Evolutionary conservation across 148 eudicot species (phyloP).

Genomic region (Euryodendron excelsum): DNA sequence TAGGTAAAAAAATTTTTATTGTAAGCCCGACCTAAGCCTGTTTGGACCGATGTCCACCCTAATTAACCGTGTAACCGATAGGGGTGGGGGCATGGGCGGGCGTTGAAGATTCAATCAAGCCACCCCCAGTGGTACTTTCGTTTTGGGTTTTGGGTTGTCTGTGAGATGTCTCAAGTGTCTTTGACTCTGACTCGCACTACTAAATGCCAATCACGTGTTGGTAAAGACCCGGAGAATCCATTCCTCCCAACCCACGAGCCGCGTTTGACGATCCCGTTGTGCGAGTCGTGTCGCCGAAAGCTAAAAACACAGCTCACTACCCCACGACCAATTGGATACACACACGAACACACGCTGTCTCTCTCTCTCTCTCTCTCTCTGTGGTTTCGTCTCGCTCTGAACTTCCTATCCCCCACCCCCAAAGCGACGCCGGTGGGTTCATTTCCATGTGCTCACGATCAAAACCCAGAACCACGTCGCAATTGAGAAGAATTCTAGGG

Average conservation of each 20-base stretch:
- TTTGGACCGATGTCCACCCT: no score
- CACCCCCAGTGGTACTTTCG: no score
- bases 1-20: no score
- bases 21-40: no score
- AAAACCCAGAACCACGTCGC: slow-evolving; percentile 15
- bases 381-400: slow-evolving; percentile 19
- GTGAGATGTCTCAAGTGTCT: not conserved
- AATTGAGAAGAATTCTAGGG: slow-evolving; percentile 33
- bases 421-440: slow-evolving; percentile 27
- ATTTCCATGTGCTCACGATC: slow-evolving; percentile 34
- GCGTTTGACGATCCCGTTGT: slow-evolving; percentile 2
- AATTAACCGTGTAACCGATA: no score
- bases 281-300: slow-evolving; percentile 7
- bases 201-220: slow-evolving; percentile 14
- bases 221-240: not conserved
- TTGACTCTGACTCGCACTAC: not conserved
- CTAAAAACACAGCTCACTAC: not conserved
- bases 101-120: no score
- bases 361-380: slow-evolving; percentile 16
- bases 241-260: not conserved
- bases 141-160: not conserved
- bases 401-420: slow-evolving; percentile 35
- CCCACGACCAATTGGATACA: not conserved
- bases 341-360: not conserved
- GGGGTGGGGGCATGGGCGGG: no score